Evolutionary conservation across 2,329 filamentous ascomycete genomes (phyloP).

Genomic region (Cadophora malorum): DNA sequence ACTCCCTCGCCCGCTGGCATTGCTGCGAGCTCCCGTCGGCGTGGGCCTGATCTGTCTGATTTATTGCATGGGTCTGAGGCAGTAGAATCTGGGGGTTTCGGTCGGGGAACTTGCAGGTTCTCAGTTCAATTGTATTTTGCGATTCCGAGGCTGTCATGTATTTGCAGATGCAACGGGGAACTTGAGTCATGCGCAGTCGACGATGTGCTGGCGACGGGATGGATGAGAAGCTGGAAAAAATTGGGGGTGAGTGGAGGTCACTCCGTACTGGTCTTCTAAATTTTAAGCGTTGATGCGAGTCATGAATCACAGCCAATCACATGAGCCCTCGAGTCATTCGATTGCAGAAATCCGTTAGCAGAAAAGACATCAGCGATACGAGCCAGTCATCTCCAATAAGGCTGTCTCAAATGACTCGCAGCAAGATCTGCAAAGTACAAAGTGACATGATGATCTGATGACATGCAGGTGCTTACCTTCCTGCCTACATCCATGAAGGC

Average conservation of each 20-base stretch:
- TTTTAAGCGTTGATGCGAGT: background rate
- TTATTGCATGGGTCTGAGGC: slow-evolving; percentile 27
- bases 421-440: background rate
- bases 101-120: background rate
- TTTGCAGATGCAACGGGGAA: slow-evolving; percentile 16
- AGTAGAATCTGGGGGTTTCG: background rate
- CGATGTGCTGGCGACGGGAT: slow-evolving; percentile 2
- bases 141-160: slow-evolving; percentile 28
- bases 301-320: background rate
- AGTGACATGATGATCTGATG: background rate
- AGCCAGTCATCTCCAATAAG: background rate
- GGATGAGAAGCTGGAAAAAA: slow-evolving; percentile 3
- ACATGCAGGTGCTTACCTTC: background rate
- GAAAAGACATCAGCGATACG: background rate
- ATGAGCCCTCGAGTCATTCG: background rate
- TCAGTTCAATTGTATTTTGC: slow-evolving; percentile 8
- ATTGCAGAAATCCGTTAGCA: background rate
- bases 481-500: no score
- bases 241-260: slow-evolving; percentile 9
- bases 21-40: slow-evolving; percentile 33
- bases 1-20: slow-evolving; percentile 35
- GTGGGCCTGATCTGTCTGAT: slow-evolving; percentile 20
- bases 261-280: background rate
- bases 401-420: background rate
- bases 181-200: slow-evolving; percentile 29